phyloP scores from a whole-genome alignment of 352 stramenopile genomes.

The Blastocystis sp. region DNA sequence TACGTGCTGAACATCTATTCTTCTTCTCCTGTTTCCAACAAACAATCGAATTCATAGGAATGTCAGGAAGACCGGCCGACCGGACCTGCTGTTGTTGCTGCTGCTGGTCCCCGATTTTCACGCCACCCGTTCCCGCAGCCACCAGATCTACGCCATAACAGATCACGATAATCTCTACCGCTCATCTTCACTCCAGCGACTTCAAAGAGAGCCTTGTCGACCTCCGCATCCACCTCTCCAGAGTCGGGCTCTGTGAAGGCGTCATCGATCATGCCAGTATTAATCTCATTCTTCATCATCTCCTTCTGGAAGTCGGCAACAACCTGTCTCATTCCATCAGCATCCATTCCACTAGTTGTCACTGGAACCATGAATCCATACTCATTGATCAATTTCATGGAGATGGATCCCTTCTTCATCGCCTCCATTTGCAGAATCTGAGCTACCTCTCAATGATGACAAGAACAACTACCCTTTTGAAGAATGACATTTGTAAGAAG shows the following conservation, averaged over 20 bases:
- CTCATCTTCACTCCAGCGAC: neutral
- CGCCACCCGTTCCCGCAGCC: neutral
- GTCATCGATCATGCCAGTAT: neutral
- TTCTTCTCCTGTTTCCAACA: neutral
- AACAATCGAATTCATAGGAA: neutral
- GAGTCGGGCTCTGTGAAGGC: neutral
- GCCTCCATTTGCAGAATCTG: slow-evolving; percentile 4
- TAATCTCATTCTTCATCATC: slow-evolving; percentile 39
- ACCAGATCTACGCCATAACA: neutral
- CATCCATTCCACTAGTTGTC: neutral
- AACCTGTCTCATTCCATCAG: neutral
- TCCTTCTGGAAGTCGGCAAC: neutral
- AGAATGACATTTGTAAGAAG: neutral
- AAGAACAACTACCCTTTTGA: neutral
- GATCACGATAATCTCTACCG: neutral
- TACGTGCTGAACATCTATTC: slow-evolving; percentile 21
- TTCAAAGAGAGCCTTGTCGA: slow-evolving; percentile 46
- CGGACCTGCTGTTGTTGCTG: neutral
- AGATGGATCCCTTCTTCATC: neutral
- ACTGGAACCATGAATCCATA: neutral
- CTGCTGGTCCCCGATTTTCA: neutral
- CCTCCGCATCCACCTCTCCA: slow-evolving; percentile 44
- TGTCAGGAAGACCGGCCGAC: neutral
- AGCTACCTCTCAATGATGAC: neutral
- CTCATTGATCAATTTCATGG: slow-evolving; percentile 7